A percentile compares a stretch with the other conserved stretches of the same genome.
Conservation (phyloP, 495 filamentous ascomycete genomes). For the Cercophora sp. region DNA sequence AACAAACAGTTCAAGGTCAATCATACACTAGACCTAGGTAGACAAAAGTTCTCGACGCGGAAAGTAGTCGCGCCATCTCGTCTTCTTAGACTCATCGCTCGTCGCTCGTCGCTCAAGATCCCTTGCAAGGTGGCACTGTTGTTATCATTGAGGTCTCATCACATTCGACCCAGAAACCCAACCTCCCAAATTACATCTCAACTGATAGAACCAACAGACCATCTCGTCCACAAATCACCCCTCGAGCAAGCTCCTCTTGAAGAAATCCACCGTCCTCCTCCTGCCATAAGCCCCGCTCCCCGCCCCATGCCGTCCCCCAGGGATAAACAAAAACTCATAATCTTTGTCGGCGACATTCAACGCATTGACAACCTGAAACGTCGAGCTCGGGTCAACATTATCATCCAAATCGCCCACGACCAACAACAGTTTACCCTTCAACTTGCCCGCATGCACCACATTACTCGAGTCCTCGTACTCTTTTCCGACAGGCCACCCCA, state of each 20-base stretch:
- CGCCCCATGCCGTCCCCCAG: slow-evolving; percentile 17
- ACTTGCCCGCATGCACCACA: slow-evolving; percentile 20
- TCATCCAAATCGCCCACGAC: slow-evolving; percentile 22
- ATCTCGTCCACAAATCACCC: background rate
- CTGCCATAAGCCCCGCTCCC: slow-evolving; percentile 12
- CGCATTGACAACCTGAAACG: slow-evolving; percentile 22
- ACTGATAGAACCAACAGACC: no score
- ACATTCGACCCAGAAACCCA: no score
- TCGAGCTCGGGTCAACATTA: slow-evolving; percentile 22
- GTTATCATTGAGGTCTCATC: no score
- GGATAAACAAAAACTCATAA: slow-evolving; percentile 21
- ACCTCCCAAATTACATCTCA: no score
- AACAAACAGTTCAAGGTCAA: no score
- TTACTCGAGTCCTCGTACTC: slow-evolving; percentile 20
- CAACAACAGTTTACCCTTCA: slow-evolving; percentile 20
- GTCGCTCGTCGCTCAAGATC: no score
- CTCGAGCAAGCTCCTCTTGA: background rate
- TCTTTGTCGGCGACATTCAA: slow-evolving; percentile 21
- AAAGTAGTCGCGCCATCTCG: no score
- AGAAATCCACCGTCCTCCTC: slow-evolving; percentile 17
- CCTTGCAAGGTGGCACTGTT: no score
- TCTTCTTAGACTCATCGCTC: no score
- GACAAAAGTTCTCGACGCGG: no score
- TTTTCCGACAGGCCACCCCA: slow-evolving; percentile 23
- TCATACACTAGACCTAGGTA: no score